Conservation (phyloP, 805 yeast genomes). For the Wickerhamiella sergipiensis region DNA sequence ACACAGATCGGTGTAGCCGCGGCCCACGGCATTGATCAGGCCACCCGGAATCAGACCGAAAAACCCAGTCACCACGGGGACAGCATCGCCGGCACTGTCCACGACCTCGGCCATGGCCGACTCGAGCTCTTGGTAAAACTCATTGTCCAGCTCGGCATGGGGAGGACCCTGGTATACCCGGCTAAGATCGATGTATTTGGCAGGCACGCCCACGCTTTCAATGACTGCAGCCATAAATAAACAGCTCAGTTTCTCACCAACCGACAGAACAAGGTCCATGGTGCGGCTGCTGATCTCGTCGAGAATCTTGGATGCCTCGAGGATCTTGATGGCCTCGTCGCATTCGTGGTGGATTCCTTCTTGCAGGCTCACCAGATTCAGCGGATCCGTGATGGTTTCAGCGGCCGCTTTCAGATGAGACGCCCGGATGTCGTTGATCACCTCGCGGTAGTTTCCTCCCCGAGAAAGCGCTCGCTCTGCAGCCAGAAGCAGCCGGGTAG, state of each 20-base stretch:
- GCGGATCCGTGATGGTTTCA: slow-evolving; percentile 31
- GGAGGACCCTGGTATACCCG: slow-evolving; percentile 31
- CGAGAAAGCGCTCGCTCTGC: slow-evolving; percentile 41
- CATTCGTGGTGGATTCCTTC: slow-evolving; percentile 52
- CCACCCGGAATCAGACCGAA: slow-evolving; percentile 97
- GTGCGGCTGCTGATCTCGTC: slow-evolving; percentile 88
- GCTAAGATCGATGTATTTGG: slow-evolving; percentile 69
- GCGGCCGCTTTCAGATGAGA: slow-evolving; percentile 74
- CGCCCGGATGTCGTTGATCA: slow-evolving; percentile 53
- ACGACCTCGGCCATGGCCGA: slow-evolving; percentile 36
- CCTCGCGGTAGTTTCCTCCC: slow-evolving; percentile 30
- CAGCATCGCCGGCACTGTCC: slow-evolving; percentile 26
- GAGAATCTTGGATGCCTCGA: slow-evolving; percentile 78
- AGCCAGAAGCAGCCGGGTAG: slow-evolving; percentile 71
- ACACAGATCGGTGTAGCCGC: slow-evolving; percentile 96
- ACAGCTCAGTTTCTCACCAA: slow-evolving; percentile 89
- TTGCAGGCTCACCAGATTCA: slow-evolving; percentile 40
- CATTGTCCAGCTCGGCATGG: slow-evolving; percentile 37
- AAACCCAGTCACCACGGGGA: slow-evolving; percentile 92
- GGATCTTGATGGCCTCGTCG: slow-evolving; percentile 48
- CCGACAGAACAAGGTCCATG: slow-evolving; percentile 76
- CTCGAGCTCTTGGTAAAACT: slow-evolving; percentile 42
- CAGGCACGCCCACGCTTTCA: slow-evolving; percentile 66
- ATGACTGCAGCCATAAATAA: slow-evolving; percentile 75
- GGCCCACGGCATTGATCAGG: slow-evolving; percentile 77